Evolutionary conservation across 371 early-diverging fungal species (phyloP).

Genomic region (Mortierella sp.): DNA sequence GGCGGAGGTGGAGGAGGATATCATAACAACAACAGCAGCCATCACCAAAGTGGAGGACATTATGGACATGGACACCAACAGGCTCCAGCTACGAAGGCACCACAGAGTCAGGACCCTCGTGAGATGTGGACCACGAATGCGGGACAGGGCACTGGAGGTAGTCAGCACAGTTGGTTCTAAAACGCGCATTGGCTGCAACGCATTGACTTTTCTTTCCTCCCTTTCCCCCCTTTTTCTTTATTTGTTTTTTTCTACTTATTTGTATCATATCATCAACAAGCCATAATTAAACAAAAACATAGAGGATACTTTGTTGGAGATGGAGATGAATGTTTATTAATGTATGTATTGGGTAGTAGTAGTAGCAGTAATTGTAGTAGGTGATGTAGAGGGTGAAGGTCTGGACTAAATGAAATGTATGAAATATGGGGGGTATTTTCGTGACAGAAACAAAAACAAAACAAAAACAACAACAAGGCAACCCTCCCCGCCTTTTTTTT

Average conservation of each 20-base stretch:
- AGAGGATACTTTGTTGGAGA: not conserved
- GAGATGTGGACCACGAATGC: constrained; percentile 57
- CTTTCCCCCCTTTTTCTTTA: not conserved
- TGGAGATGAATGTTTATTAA: no score
- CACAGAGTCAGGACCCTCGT: constrained; percentile 51
- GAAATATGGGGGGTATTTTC: no score
- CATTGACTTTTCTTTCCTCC: not conserved
- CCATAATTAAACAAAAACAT: not conserved
- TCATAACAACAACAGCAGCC: not conserved
- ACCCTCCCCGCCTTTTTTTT: no score
- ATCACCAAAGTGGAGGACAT: constrained; percentile 8
- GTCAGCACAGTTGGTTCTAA: constrained; percentile 52
- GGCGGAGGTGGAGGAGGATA: not conserved
- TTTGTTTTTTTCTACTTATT: not conserved
- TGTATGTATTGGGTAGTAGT: no score
- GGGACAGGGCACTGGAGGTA: constrained; percentile 55
- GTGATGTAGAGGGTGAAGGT: no score
- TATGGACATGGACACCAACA: constrained; percentile 18
- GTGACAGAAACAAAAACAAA: not conserved
- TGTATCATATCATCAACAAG: not conserved
- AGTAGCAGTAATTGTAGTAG: no score
- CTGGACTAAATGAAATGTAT: no score
- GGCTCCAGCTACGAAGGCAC: constrained; percentile 19
- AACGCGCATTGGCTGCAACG: no score
- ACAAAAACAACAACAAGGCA: not conserved